Conservation (phyloP, 2,329 filamentous ascomycete species). For the Alternaria infectoria region DNA sequence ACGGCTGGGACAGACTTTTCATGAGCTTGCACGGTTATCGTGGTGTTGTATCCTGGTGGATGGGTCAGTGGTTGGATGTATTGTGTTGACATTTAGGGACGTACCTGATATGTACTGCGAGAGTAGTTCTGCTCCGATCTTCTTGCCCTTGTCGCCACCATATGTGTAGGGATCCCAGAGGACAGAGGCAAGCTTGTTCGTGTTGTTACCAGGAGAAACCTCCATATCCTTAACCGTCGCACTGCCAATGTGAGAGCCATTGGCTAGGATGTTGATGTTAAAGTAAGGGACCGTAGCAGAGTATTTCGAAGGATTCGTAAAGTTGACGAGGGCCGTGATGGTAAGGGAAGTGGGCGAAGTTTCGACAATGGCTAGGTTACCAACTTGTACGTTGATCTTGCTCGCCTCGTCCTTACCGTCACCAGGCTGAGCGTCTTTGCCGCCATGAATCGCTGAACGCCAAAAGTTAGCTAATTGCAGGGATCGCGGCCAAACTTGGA, state of each 20-base stretch:
- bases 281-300: slow-evolving; percentile 80
- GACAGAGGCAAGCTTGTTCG: slow-evolving; percentile 69
- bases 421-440: slow-evolving; percentile 54
- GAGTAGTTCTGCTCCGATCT: slow-evolving; percentile 73
- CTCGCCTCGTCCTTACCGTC: slow-evolving; percentile 53
- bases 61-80: slow-evolving; percentile 1
- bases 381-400: slow-evolving; percentile 68
- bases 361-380: slow-evolving; percentile 73
- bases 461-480: slow-evolving; percentile 40
- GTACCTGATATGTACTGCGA: slow-evolving; percentile 83
- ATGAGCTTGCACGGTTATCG: slow-evolving; percentile 75
- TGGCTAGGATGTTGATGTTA: slow-evolving; percentile 76
- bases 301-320: slow-evolving; percentile 91
- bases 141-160: slow-evolving; percentile 66
- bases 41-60: slow-evolving; percentile 73
- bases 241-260: slow-evolving; percentile 77
- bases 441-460: slow-evolving; percentile 43
- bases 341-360: slow-evolving; percentile 75
- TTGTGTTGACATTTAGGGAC: neutral
- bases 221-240: slow-evolving; percentile 69
- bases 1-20: slow-evolving; percentile 74
- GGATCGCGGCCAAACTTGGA: slow-evolving; percentile 27
- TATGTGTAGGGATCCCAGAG: slow-evolving; percentile 74
- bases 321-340: slow-evolving; percentile 74
- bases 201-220: slow-evolving; percentile 74